Base-by-base conservation (phyloP, 2,329 filamentous ascomycete genomes). In the Fusarium protoensiforme region DNA sequence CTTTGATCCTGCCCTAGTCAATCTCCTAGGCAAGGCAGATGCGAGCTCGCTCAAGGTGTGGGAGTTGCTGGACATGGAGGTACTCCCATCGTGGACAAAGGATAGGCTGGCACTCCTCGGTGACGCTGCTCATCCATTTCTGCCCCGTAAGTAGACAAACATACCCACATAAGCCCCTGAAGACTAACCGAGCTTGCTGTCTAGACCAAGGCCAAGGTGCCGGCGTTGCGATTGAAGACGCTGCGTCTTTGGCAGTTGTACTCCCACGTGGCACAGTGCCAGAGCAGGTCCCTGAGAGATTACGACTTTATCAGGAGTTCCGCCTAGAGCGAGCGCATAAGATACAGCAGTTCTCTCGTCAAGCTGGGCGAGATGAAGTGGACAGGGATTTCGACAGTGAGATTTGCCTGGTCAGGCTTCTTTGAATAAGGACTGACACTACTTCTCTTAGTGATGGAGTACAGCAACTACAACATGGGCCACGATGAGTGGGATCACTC, bases 221-320 rank as follows among this genome's bases (percentile, higher is more conserved):
- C 3, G 91, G 87, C n/a, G 90, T 88, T 72, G 92, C 92, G 0
- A 92, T 93, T 57, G 91, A 94, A 79, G 92, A 93, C 73, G 91
- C 87, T 0, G 88, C 87, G 0, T 86, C 90, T 1, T 78, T 93
- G 2, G 86, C 85, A 2, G 86, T 87, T 7, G 84, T 93, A 22
- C 82, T 93, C 1, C 85, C 86, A 0, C 72, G 75, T 0, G 87
- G 85, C 1, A 87, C 87, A 0, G 61, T 76, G 0, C 71, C 80
- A 0, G 79, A 82, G 0, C 87, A 90, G 1, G 81, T 93, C 1
- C 81, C 86, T 0, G 86, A 88, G 20, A 85, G 91, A 3, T 81
- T 93, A 16, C 83, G 84, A 68, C 81, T 93, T 1, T 92, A 92
- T 76, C 82, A 92, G 67, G 81, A 87, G 46, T 88, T 88, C 68